These are phyloP conservation scores for Escovopsis sp. DNA, from an alignment of 2,329 filamentous ascomycete genomes.

Conservation along the genomic window DNA sequence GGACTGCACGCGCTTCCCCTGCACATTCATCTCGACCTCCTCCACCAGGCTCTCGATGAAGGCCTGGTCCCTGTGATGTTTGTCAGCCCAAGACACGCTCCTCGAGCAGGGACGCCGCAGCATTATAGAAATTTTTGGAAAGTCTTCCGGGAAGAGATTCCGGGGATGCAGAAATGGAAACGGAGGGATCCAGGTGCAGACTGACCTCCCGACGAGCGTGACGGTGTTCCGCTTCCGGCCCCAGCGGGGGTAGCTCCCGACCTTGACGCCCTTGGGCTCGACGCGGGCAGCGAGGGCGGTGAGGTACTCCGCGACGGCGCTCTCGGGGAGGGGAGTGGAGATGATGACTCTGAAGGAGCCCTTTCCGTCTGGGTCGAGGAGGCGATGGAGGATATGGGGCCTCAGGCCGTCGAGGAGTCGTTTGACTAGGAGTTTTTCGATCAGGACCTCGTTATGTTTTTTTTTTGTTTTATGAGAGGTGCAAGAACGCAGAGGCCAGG, in stretches of 20 bases:
- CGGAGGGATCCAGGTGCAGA: background rate
- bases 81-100: too few relatives aligned
- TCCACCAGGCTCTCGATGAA: slow-evolving; percentile 65
- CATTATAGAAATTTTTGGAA: too few relatives aligned
- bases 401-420: slow-evolving; percentile 64
- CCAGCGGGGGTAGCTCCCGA: slow-evolving; percentile 91
- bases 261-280: slow-evolving; percentile 67
- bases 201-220: slow-evolving; percentile 58
- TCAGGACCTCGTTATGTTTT: too few relatives aligned
- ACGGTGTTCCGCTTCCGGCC: slow-evolving; percentile 79
- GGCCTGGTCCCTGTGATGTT: slow-evolving; percentile 42
- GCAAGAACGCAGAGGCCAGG: too few relatives aligned
- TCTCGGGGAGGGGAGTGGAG: slow-evolving; percentile 79
- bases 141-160: too few relatives aligned
- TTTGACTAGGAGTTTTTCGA: too few relatives aligned
- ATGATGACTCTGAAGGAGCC: slow-evolving; percentile 67
- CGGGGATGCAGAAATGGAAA: too few relatives aligned
- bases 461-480: too few relatives aligned
- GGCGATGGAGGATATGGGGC: slow-evolving; percentile 51
- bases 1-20: slow-evolving; percentile 51
- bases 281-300: slow-evolving; percentile 64
- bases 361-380: slow-evolving; percentile 68
- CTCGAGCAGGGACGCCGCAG: too few relatives aligned
- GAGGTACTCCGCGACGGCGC: slow-evolving; percentile 67
- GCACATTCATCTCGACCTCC: slow-evolving; percentile 63